A percentile compares a stretch with the other conserved stretches of the same genome.
Evolutionary conservation across 106 monocot species (phyloP).

Genomic region (Apostasia shenzhenica): DNA sequence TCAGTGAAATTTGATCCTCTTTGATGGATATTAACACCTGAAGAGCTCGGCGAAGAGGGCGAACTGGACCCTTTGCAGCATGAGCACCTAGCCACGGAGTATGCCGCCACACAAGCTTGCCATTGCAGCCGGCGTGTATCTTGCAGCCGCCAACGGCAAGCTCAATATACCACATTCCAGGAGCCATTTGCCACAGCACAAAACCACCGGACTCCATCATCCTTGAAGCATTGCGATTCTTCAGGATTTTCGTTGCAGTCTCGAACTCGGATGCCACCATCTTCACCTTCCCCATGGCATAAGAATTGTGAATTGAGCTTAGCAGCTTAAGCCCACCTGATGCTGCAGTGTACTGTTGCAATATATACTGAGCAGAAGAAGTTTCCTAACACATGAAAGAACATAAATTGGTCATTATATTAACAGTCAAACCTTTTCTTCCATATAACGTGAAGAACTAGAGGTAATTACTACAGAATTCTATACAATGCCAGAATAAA

Average conservation of each 20-base stretch:
- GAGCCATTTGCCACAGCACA: conserved; percentile 68
- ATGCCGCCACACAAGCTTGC: conserved; percentile 56
- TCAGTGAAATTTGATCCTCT: not conserved
- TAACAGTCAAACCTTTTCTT: too few relatives aligned
- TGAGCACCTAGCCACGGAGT: conserved; percentile 60
- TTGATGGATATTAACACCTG: conserved; percentile 26
- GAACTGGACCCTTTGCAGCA: conserved; percentile 50
- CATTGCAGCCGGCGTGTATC: conserved; percentile 57
- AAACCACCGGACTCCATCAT: conserved; percentile 38
- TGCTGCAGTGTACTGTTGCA: conserved; percentile 54
- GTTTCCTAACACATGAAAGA: conserved; percentile 22
- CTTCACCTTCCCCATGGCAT: conserved; percentile 48
- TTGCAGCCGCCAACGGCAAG: conserved; percentile 55
- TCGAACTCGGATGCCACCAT: conserved; percentile 52
- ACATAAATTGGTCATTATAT: not conserved
- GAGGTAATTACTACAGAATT: not conserved
- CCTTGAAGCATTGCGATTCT: conserved; percentile 29
- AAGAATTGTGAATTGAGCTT: conserved; percentile 42
- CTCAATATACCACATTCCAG: conserved; percentile 67
- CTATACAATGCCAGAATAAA: not conserved
- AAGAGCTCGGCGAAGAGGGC: conserved; percentile 54
- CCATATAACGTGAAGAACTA: not conserved
- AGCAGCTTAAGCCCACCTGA: conserved; percentile 52
- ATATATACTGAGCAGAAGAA: conserved; percentile 62
- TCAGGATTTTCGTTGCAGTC: conserved; percentile 28